These are phyloP conservation scores for Scopulariopsis brevicaulis DNA, from an alignment of 2,329 filamentous ascomycete genomes.

Conservation along the genomic window DNA sequence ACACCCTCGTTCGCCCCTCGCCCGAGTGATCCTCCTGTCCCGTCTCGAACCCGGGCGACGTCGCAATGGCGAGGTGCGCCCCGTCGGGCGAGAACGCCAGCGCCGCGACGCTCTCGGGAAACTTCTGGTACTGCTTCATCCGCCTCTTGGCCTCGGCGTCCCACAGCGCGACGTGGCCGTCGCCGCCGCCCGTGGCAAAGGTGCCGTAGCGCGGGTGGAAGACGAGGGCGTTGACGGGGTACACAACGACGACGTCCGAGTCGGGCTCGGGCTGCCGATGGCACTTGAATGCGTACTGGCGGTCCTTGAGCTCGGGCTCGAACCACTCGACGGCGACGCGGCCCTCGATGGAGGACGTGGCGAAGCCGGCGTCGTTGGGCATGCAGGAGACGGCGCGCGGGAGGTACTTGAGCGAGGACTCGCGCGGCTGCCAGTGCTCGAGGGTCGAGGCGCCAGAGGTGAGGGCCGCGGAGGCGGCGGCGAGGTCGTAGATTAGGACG, in stretches of 20 bases:
- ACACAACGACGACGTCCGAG: slow-evolving; percentile 66
- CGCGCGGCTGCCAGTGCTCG: slow-evolving; percentile 83
- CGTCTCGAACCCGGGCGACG: slow-evolving; percentile 81
- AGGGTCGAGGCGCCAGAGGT: slow-evolving; percentile 34
- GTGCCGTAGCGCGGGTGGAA: slow-evolving; percentile 79
- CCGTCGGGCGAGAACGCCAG: slow-evolving; percentile 70
- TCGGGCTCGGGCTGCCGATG: slow-evolving; percentile 66
- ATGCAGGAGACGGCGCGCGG: slow-evolving; percentile 89
- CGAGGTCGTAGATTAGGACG: slow-evolving; percentile 90
- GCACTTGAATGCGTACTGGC: slow-evolving; percentile 98
- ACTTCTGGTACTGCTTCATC: slow-evolving; percentile 81
- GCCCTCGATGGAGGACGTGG: slow-evolving; percentile 85
- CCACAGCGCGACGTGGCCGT: slow-evolving; percentile 88
- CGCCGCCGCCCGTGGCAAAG: slow-evolving; percentile 81
- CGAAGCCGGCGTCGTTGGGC: slow-evolving; percentile 92
- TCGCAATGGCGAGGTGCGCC: slow-evolving; percentile 64
- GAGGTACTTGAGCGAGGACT: slow-evolving; percentile 93
- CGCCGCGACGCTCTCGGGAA: slow-evolving; percentile 65
- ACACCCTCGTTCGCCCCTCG: slow-evolving; percentile 64
- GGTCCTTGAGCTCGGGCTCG: slow-evolving; percentile 76
- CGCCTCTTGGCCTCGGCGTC: slow-evolving; percentile 83
- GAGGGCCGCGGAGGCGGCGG: slow-evolving; percentile 47
- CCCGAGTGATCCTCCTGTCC: slow-evolving; percentile 69
- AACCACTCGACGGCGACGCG: slow-evolving; percentile 98
- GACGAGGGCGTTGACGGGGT: slow-evolving; percentile 79